Conservation (phyloP, 73 alveolate species). For the Tetrahymena borealis region DNA sequence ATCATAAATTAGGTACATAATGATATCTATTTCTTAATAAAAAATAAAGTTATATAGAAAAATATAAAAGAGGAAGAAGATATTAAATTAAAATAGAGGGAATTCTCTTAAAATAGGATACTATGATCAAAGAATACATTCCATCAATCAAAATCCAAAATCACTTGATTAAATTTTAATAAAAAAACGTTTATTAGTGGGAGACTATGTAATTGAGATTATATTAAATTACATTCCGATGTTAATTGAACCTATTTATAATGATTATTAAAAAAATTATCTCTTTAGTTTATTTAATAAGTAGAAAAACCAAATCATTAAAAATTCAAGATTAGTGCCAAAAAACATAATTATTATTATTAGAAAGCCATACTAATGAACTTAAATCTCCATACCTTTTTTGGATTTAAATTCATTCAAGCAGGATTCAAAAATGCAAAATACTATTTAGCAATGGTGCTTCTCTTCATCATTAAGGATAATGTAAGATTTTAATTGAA, state of each 20-base stretch:
- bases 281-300: too few species aligned
- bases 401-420: not conserved
- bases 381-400: not conserved
- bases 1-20: too few species aligned
- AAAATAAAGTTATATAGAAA: not conserved
- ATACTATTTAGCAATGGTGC: not conserved
- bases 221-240: too few species aligned
- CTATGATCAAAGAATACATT: not conserved
- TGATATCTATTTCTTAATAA: not conserved
- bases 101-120: not conserved
- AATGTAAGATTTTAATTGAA: not conserved
- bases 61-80: not conserved
- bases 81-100: not conserved
- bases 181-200: too few species aligned
- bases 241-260: too few species aligned
- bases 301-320: too few species aligned
- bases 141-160: too few species aligned
- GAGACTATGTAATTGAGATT: too few species aligned
- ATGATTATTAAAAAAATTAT: too few species aligned
- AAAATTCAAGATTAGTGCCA: too few species aligned
- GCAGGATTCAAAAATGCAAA: not conserved
- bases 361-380: not conserved
- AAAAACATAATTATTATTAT: not conserved
- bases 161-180: too few species aligned
- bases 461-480: not conserved